Evolutionary conservation across 1,284 basidiomycete genomes (phyloP), one percentile per base, ranked within the genome.

Genomic region (Fistulina hepatica): DNA sequence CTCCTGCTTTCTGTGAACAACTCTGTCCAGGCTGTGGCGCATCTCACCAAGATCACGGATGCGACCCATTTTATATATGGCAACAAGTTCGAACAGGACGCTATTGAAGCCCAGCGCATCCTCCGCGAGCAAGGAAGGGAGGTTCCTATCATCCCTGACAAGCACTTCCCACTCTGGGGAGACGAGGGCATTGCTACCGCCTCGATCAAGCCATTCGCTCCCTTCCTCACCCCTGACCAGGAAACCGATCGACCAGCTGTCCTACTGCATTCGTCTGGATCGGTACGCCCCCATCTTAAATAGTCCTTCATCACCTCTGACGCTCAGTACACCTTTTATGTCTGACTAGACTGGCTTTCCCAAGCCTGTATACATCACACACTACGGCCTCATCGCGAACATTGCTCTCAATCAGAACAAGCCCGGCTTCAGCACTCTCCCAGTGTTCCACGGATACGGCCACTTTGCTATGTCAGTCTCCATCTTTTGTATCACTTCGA

Each of bases 241-340:
- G 71, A 76, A 47, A 42, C 43, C 5, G 46, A 55, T 12, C 52
- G 71, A 15, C 62, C 66, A 2, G 58, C 66, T 9, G 66, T 73
- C 8, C 64, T 77, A 37, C 57, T 80, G n/a, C 77, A 80, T 45
- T 76, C 75, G 3, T 69, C 65, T 1, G 76, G 76, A 24, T 76
- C 73, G 10, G 72, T 71, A 5, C 60, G 71, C 17, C 27, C 10
- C 20, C 17, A 16, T 13, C 10, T 6, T n/a, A n/a, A n/a, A n/a
- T n/a, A n/a, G n/a, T 11, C 19, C 10, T 30, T 33, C 21, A 17
- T 33, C 10, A 0, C 24, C 10, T 8, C 13, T n/a, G 5, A 31
- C 10, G 10, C 10, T 3, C 10, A 24, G 2, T 30, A 9, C 12
- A 3, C 5, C n/a, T 12, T 40, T 42, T 17, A 43, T 31, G 16